Conservation (phyloP, 768 basidiomycete genomes). For the Naganishia kalamii region DNA sequence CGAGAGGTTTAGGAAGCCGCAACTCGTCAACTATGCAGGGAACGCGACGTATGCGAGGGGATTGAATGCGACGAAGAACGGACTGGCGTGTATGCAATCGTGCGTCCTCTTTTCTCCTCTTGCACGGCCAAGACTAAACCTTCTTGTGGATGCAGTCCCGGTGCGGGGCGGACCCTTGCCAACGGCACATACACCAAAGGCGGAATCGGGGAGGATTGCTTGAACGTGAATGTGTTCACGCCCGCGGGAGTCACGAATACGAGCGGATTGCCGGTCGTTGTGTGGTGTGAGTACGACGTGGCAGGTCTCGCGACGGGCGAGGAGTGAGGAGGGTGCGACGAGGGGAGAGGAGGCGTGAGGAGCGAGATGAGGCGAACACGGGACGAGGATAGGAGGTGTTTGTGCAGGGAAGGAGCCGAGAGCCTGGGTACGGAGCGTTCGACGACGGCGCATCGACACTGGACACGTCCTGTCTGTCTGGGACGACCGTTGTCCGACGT, state of each 20-base stretch:
- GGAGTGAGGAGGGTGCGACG: neutral
- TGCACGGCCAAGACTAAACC: too few species aligned
- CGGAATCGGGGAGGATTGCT: constrained; percentile 51
- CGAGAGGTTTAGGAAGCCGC: constrained; percentile 35
- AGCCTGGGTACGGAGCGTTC: too few species aligned
- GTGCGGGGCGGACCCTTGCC: constrained; percentile 1
- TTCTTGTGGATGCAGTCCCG: too few species aligned
- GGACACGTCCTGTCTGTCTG: too few species aligned
- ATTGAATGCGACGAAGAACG: constrained; percentile 30
- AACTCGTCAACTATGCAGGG: constrained; percentile 15
- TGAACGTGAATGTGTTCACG: constrained; percentile 52
- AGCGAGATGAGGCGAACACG: constrained; percentile 39
- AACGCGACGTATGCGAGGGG: constrained; percentile 24
- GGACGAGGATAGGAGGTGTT: too few species aligned
- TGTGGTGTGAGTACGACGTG: constrained; percentile 44
- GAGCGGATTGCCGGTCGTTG: constrained; percentile 50
- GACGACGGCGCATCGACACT: too few species aligned
- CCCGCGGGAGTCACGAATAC: constrained; percentile 42
- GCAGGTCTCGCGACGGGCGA: neutral
- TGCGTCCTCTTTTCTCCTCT: too few species aligned
- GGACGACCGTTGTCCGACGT: too few species aligned
- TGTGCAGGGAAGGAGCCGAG: too few species aligned
- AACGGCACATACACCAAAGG: neutral
- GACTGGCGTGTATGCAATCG: constrained; percentile 39
- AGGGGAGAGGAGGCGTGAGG: neutral